A percentile compares a stretch with the other conserved stretches of the same genome.
Conservation (phyloP, 306 rosid species). For the Ochetophila trinervis region DNA sequence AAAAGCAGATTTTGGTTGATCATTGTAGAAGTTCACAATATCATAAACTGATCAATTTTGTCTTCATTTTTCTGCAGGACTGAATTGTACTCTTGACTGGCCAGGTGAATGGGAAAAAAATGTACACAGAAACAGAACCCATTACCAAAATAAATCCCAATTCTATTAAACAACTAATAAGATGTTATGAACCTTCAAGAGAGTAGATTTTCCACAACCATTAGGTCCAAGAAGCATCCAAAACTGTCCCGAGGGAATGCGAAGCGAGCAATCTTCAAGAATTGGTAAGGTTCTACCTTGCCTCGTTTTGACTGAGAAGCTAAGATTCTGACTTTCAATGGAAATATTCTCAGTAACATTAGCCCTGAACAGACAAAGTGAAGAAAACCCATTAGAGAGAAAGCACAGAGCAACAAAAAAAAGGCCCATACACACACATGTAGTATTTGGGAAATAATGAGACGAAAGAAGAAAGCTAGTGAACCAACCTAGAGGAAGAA, state of each 20-base stretch:
- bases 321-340: constrained; percentile 53
- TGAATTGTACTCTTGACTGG: no score
- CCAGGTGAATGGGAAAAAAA: no score
- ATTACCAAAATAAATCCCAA: neutral
- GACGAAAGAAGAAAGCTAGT: constrained; percentile 5
- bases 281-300: constrained; percentile 39
- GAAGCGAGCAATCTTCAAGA: constrained; percentile 62
- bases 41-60: no score
- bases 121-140: no score
- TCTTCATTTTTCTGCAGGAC: no score
- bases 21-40: no score
- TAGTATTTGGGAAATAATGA: constrained; percentile 34
- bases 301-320: constrained; percentile 48
- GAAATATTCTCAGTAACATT: constrained; percentile 35
- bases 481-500: no score
- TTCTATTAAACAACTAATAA: neutral
- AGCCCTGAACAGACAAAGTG: constrained; percentile 28
- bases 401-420: neutral
- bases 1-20: no score
- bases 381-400: neutral
- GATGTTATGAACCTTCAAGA: constrained; percentile 47
- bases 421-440: neutral
- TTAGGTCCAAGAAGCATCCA: constrained; percentile 92
- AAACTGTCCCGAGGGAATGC: constrained; percentile 70
- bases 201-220: constrained; percentile 80